Conservation (phyloP, 305 asterid genomes). For the Plantago lanceolata region DNA sequence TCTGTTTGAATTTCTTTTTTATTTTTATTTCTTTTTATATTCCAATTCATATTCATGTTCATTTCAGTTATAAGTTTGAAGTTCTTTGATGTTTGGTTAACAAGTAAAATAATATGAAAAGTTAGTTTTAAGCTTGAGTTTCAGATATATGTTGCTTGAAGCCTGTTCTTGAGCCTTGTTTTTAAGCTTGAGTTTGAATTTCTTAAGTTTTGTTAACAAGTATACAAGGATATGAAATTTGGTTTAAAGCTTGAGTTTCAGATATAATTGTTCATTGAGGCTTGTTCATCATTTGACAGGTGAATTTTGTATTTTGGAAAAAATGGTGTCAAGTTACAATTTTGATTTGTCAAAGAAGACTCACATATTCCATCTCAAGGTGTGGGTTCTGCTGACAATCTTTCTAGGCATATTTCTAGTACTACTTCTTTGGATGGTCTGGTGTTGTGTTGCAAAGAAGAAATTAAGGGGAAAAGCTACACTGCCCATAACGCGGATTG, state of each 20-base stretch:
- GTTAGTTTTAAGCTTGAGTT: no score
- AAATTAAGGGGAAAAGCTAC: slow-evolving; percentile 32
- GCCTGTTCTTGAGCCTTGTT: not conserved
- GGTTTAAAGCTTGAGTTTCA: no score
- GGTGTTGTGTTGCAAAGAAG: slow-evolving; percentile 41
- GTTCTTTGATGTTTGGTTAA: not conserved
- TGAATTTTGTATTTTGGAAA: not conserved
- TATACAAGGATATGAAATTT: no score
- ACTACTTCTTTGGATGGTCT: slow-evolving; percentile 44
- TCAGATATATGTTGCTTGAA: not conserved
- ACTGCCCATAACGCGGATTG: slow-evolving; percentile 39
- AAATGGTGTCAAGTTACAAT: slow-evolving; percentile 52
- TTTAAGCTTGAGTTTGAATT: not conserved
- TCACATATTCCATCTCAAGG: slow-evolving; percentile 61
- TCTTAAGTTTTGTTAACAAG: not conserved
- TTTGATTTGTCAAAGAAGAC: slow-evolving; percentile 55
- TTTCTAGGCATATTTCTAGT: slow-evolving; percentile 46
- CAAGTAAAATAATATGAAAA: no score
- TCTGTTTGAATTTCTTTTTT: no score
- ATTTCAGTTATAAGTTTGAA: not conserved
- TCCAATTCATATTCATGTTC: not conserved
- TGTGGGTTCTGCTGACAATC: slow-evolving; percentile 59
- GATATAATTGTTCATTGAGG: not conserved
- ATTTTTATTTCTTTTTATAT: no score
- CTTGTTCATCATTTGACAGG: not conserved